Evolutionary conservation across 345 rosid species (phyloP).

Genomic region (Balakata baccata): DNA sequence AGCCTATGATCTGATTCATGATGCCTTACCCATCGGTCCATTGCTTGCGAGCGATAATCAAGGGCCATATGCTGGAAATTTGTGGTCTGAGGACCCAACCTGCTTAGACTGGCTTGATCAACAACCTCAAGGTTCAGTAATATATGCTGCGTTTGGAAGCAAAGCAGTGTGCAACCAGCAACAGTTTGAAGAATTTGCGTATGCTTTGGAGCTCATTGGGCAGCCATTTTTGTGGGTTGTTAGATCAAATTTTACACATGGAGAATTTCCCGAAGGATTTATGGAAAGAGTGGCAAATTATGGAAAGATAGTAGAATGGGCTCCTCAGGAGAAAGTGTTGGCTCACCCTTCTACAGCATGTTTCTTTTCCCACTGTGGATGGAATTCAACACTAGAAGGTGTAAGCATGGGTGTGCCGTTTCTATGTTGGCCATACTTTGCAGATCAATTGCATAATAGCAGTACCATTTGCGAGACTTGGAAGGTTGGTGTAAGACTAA

Average conservation of each 20-base stretch:
- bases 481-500: constrained; percentile 25
- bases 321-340: constrained; percentile 34
- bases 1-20: constrained; percentile 16
- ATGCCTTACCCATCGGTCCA: constrained; percentile 35
- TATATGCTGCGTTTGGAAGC: constrained; percentile 54
- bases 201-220: constrained; percentile 26
- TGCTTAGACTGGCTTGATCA: constrained; percentile 45
- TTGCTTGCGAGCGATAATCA: constrained; percentile 11
- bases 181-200: constrained; percentile 40
- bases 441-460: constrained; percentile 32
- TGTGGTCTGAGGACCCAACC: constrained; percentile 32
- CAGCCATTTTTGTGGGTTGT: constrained; percentile 40
- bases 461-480: constrained; percentile 28
- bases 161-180: constrained; percentile 11
- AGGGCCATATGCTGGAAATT: constrained; percentile 10
- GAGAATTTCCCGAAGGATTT: constrained; percentile 26
- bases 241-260: constrained; percentile 13
- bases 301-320: constrained; percentile 26
- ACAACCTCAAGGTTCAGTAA: constrained; percentile 31
- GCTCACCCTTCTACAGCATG: constrained; percentile 36
- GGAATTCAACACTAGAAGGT: constrained; percentile 39
- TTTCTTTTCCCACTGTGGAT: constrained; percentile 39
- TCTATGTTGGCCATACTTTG: constrained; percentile 36
- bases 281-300: constrained; percentile 8
- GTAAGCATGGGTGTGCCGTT: constrained; percentile 33